Evolutionary conservation across 2,329 filamentous ascomycete genomes (phyloP), one percentile per base, ranked within the genome.

Genomic region (Myriosclerotinia scirpicola): DNA sequence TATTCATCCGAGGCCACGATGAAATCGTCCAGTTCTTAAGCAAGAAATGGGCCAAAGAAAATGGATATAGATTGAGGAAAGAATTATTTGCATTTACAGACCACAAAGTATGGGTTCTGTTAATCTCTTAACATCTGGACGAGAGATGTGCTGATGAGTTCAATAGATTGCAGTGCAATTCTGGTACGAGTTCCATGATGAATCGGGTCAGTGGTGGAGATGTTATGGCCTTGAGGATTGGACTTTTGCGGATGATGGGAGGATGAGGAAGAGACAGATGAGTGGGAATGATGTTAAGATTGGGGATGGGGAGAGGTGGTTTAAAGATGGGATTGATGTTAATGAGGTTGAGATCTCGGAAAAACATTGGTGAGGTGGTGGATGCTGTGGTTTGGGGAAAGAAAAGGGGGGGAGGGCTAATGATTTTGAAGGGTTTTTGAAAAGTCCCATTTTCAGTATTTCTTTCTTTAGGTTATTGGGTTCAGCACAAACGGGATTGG

Each of bases 171-270:
- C 92, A 0, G 92, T 96, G 30, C 91, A 96, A 75, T 96, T 95
- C 77, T 96, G 92, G 92, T 76, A 76, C 54, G 75, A 76, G 62
- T 96, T 94, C 74, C 90, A 96, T 77, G 90, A 94, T 73, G 78
- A 79, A 9, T 72, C 82, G 1, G 88, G 90, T 48, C 87, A 91
- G 76, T 96, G 92, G 92, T 93, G 90, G 83, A 83, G 91, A n/a
- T 93, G 90, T 54, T 96, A 96, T 74, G 92, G 92, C 0, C 83
- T 96, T 14, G 90, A 92, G 74, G 89, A 92, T 75, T 92, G 89
- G 90, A 92, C 89, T 0, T 92, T 91, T 77, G 87, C 86, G 0
- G 81, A 83, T 1, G 84, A 90, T 71, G 90, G 90, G 0, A 79
- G 86, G 60, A 92, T 92, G 89, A 80, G 84, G 68, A 92, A 91